Evolutionary conservation across 768 basidiomycete genomes (phyloP), one percentile per base, ranked within the genome.

Genomic region (Termitomyces sp.): DNA sequence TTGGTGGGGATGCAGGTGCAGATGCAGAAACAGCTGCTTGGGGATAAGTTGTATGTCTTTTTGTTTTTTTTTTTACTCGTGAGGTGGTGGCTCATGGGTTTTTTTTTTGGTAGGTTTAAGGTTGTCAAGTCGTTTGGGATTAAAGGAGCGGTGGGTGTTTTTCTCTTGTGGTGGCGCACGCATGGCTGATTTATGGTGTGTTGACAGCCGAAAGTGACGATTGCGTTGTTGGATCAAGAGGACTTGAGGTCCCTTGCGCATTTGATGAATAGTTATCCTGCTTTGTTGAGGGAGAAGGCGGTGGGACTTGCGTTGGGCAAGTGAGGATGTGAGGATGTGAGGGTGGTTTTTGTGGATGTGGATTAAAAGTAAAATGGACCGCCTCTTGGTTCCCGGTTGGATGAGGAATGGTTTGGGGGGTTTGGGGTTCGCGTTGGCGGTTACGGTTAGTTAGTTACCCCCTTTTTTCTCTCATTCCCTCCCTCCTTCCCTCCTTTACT

Each of bases 71-170:
- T 9, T 37, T 39, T 54, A 5, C 54, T 6, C 22, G 24, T 15
- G 18, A 1, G 2, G 27, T 4, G 27, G 27, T 27, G 27, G 27
- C 30, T 44, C 27, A 37, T 55, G 22, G 24, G 34, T 58, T 46
- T 48, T 45, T 37, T 42, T 41, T 16, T 55, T 27, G 42, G 6
- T 34, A 80, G 79, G 53, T 77, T 79, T 73, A 81, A 80, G 70
- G 76, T 77, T 71, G 65, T 92, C 76, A 94, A 93, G 70, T 83
- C 86, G 9, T 87, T 89, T 66, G 91, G 93, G 27, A 80, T 97
- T 67, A 94, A 91, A 68, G 80, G 81, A 47, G 88, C 91, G 58
- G 89, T 90, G 31, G 41, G 61, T 49, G 30, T 34, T 34, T 20
- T 33, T 33, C 9, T 33, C n/a, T 16, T 5, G 16, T 39, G 16